These are phyloP conservation scores for Fusarium tupiense DNA, from an alignment of 2,329 filamentous ascomycete genomes.

Conservation along the genomic window DNA sequence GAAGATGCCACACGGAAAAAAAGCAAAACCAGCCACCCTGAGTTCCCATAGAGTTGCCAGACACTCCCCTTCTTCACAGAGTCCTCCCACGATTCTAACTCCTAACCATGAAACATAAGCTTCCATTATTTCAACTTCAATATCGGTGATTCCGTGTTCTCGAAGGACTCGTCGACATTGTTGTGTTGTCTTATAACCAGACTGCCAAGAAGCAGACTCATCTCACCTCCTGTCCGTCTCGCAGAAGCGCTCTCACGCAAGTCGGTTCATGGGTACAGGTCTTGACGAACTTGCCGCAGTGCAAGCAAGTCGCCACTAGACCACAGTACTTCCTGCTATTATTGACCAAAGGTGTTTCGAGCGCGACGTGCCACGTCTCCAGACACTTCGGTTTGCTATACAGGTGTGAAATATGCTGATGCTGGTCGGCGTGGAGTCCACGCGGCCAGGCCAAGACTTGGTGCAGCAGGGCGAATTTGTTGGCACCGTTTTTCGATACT, in stretches of 20 bases:
- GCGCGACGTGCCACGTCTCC: rapidly evolving
- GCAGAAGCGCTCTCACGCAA: not conserved
- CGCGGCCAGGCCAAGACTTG: not conserved
- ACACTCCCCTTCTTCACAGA: not conserved
- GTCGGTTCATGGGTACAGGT: not conserved
- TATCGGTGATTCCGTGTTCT: rapidly evolving
- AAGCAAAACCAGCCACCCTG: not conserved
- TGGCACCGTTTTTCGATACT: not conserved
- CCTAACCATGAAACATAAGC: rapidly evolving
- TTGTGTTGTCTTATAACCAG: too few species aligned
- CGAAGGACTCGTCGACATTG: too few species aligned
- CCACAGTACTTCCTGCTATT: not conserved
- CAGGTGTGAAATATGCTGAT: not conserved
- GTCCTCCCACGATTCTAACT: not conserved
- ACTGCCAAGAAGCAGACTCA: too few species aligned
- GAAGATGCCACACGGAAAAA: rapidly evolving
- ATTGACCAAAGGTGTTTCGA: not conserved
- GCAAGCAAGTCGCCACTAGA: not conserved
- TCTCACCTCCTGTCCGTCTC: not conserved
- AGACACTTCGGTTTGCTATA: not conserved
- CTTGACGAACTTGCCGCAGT: not conserved
- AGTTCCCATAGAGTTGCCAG: not conserved
- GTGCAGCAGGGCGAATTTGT: not conserved
- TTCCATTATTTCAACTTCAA: too few species aligned
- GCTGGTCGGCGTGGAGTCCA: rapidly evolving